A percentile compares a stretch with the other conserved stretches of the same genome.
Evolutionary conservation across 495 filamentous ascomycete genomes (phyloP).

Genomic region (Podospora anserina): DNA sequence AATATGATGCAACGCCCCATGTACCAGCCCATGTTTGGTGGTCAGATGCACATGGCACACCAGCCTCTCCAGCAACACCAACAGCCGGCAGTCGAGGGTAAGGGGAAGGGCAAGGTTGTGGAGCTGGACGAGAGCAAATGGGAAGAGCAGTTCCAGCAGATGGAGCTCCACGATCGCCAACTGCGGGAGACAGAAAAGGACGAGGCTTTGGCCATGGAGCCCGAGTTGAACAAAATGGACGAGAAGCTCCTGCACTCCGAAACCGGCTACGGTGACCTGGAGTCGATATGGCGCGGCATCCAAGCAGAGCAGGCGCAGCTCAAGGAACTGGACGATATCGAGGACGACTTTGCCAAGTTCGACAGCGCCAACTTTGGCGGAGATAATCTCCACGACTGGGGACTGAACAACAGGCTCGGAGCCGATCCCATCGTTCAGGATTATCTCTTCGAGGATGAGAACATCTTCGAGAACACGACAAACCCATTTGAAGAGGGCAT

Average conservation of each 20-base stretch:
- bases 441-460: conserved; percentile 93
- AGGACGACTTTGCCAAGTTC: conserved; percentile 61
- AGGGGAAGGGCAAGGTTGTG: conserved; percentile 87
- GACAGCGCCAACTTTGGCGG: conserved; percentile 68
- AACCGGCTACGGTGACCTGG: conserved; percentile 76
- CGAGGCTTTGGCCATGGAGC: conserved; percentile 74
- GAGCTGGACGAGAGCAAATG: conserved; percentile 92
- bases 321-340: conserved; percentile 62
- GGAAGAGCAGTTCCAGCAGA: conserved; percentile 91
- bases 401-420: conserved; percentile 41
- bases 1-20: conserved; percentile 47
- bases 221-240: conserved; percentile 85
- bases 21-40: conserved; percentile 53
- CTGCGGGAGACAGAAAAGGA: conserved; percentile 50
- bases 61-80: conserved; percentile 28
- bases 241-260: conserved; percentile 50
- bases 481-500: conserved; percentile 90
- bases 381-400: conserved; percentile 64
- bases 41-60: conserved; percentile 44
- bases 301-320: conserved; percentile 72
- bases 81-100: conserved; percentile 50
- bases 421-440: conserved; percentile 75
- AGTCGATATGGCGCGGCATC: conserved; percentile 82
- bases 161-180: conserved; percentile 67
- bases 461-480: conserved; percentile 69